phyloP scores from a whole-genome alignment of 116 monocot genomes.

The Cymodocea nodosa region DNA sequence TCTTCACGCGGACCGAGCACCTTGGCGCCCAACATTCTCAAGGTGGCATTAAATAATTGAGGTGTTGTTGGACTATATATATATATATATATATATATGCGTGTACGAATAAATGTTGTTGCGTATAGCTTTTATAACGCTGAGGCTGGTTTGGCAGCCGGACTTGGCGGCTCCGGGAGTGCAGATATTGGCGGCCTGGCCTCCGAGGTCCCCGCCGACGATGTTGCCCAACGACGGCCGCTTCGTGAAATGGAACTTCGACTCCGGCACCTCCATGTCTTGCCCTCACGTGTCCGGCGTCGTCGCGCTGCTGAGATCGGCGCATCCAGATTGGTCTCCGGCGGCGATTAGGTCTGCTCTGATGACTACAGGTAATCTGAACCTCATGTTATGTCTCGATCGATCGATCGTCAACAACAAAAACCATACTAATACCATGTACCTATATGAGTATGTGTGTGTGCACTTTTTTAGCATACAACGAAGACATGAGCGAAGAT shows the following conservation, averaged over 20 bases:
- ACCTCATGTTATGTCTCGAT: too few species aligned
- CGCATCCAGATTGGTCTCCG: slow-evolving; percentile 62
- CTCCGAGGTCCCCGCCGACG: slow-evolving; percentile 46
- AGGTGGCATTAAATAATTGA: too few species aligned
- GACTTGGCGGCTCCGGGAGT: slow-evolving; percentile 28
- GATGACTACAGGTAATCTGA: slow-evolving; percentile 53
- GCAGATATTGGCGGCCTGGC: slow-evolving; percentile 41
- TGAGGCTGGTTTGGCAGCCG: slow-evolving; percentile 13
- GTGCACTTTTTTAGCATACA: slow-evolving; percentile 21
- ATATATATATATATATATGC: too few species aligned
- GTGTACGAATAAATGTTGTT: neutral
- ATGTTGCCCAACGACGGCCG: slow-evolving; percentile 41
- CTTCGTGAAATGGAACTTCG: slow-evolving; percentile 53
- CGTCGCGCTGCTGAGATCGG: slow-evolving; percentile 58
- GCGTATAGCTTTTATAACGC: neutral
- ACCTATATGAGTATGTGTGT: neutral
- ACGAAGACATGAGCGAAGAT: slow-evolving; percentile 25
- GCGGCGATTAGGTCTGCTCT: slow-evolving; percentile 60
- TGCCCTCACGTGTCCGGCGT: slow-evolving; percentile 77
- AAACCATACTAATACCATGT: too few species aligned
- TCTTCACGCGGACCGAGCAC: slow-evolving; percentile 71
- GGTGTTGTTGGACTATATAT: too few species aligned
- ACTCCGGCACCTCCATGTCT: slow-evolving; percentile 81
- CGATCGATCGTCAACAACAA: too few species aligned
- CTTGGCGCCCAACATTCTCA: slow-evolving; percentile 41